phyloP scores from a whole-genome alignment of 2,329 filamentous ascomycete species.

The Fusarium denticulatum region DNA sequence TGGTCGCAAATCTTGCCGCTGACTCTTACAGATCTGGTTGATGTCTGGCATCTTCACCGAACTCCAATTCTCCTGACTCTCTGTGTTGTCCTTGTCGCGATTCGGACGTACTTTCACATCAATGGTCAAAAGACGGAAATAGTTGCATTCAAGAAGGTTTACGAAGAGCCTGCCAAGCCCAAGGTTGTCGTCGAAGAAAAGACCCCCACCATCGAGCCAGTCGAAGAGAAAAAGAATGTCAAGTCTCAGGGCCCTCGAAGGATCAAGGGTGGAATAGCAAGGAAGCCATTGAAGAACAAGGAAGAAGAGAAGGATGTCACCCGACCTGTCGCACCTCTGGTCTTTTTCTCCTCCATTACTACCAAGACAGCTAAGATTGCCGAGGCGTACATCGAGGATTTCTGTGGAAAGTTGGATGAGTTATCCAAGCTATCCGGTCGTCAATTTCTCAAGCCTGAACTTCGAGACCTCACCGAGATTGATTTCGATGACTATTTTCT shows the following conservation, averaged over 20 bases:
- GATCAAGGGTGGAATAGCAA: slow-evolving; percentile 57
- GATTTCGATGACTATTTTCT: slow-evolving; percentile 96
- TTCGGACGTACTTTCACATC: slow-evolving; percentile 56
- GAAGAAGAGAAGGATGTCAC: slow-evolving; percentile 45
- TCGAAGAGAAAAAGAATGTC: slow-evolving; percentile 43
- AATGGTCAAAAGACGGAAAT: slow-evolving; percentile 49
- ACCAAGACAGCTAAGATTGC: slow-evolving; percentile 82
- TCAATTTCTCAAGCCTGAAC: slow-evolving; percentile 65
- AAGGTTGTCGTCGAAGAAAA: slow-evolving; percentile 22
- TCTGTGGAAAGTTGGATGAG: slow-evolving; percentile 63
- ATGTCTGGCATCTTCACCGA: slow-evolving; percentile 59
- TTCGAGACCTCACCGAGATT: slow-evolving; percentile 83
- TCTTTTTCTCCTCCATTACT: slow-evolving; percentile 92
- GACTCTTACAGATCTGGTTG: slow-evolving; percentile 48
- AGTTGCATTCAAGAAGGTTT: slow-evolving; percentile 51
- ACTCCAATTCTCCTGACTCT: slow-evolving; percentile 55
- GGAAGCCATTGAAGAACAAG: slow-evolving; percentile 43
- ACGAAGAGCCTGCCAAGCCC: slow-evolving; percentile 39
- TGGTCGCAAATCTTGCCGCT: slow-evolving; percentile 13
- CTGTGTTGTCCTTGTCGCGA: slow-evolving; percentile 50
- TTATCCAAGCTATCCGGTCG: slow-evolving; percentile 53
- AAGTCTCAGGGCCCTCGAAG: slow-evolving; percentile 58
- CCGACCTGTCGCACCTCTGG: slow-evolving; percentile 72
- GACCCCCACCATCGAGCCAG: slow-evolving; percentile 26
- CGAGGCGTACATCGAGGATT: slow-evolving; percentile 65